These are phyloP conservation scores for Pisolithus thermaeus DNA, from an alignment of 1,284 basidiomycete genomes.

Conservation along the genomic window DNA sequence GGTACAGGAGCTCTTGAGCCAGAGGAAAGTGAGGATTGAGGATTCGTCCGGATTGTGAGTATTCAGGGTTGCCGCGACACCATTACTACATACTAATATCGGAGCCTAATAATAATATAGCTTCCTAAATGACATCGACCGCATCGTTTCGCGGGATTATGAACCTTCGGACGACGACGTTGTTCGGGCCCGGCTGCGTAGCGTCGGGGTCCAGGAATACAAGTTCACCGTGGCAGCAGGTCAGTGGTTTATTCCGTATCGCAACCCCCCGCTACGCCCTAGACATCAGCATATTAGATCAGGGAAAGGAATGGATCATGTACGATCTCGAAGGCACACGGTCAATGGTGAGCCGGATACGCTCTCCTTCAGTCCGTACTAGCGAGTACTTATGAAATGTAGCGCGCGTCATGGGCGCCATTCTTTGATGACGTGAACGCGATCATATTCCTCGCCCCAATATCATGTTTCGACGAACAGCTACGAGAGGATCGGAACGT, in stretches of 20 bases:
- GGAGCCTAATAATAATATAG: constrained; percentile 17
- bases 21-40: constrained; percentile 48
- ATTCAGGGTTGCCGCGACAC: neutral
- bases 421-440: constrained; percentile 70
- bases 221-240: constrained; percentile 61
- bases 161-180: constrained; percentile 68
- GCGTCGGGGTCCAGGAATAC: constrained; percentile 71
- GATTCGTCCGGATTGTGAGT: constrained; percentile 68
- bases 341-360: constrained; percentile 43
- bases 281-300: constrained; percentile 20
- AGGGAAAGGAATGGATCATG: constrained; percentile 56
- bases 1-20: constrained; percentile 48
- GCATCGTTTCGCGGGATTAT: constrained; percentile 55
- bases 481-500: constrained; percentile 61
- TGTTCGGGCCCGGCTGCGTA: constrained; percentile 62
- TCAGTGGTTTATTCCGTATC: constrained; percentile 22
- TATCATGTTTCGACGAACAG: constrained; percentile 69
- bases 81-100: constrained; percentile 2
- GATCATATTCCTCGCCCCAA: constrained; percentile 65
- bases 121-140: constrained; percentile 58
- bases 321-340: constrained; percentile 72
- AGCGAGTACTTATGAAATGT: constrained; percentile 1
- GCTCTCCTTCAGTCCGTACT: constrained; percentile 2
- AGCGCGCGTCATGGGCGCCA: constrained; percentile 67
- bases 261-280: neutral